phyloP scores from a whole-genome alignment of 257 asterid species.

The Lycium ferocissimum region DNA sequence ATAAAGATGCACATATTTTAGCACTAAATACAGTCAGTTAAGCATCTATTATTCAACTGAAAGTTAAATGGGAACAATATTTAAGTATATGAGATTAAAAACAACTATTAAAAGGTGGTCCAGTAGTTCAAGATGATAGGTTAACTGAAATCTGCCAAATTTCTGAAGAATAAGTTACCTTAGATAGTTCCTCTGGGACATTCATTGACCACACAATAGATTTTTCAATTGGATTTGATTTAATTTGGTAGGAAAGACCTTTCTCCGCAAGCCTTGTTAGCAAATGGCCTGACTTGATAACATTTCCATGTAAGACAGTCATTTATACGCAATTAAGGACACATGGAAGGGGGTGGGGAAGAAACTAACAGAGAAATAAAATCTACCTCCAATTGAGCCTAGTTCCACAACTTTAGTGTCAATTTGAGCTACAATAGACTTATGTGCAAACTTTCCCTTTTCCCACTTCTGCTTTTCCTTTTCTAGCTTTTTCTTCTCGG shows the following conservation, averaged over 20 bases:
- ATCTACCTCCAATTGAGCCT: conserved; percentile 84
- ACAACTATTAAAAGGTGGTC: neutral
- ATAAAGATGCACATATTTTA: conserved; percentile 8
- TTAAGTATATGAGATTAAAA: neutral
- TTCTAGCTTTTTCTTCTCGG: conserved; percentile 67
- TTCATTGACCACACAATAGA: conserved; percentile 82
- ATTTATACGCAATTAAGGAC: conserved; percentile 1
- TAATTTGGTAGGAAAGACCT: conserved; percentile 73
- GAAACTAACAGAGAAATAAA: conserved; percentile 30
- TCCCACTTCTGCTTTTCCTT: conserved; percentile 93
- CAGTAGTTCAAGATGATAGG: neutral
- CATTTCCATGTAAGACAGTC: conserved; percentile 1
- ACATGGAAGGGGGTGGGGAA: conserved; percentile 12
- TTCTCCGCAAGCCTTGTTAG: conserved; percentile 86
- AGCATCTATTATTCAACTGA: conserved; percentile 20
- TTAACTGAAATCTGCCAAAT: conserved; percentile 24
- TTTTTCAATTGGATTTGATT: conserved; percentile 76
- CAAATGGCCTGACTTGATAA: conserved; percentile 69
- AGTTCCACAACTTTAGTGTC: conserved; percentile 77
- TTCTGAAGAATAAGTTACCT: conserved; percentile 43
- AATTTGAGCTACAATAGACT: conserved; percentile 90
- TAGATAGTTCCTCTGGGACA: conserved; percentile 66
- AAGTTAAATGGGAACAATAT: neutral
- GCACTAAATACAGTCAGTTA: conserved; percentile 4
- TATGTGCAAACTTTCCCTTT: conserved; percentile 81